phyloP scores from a whole-genome alignment of 495 filamentous ascomycete species.

The Penicillium pancosmium region DNA sequence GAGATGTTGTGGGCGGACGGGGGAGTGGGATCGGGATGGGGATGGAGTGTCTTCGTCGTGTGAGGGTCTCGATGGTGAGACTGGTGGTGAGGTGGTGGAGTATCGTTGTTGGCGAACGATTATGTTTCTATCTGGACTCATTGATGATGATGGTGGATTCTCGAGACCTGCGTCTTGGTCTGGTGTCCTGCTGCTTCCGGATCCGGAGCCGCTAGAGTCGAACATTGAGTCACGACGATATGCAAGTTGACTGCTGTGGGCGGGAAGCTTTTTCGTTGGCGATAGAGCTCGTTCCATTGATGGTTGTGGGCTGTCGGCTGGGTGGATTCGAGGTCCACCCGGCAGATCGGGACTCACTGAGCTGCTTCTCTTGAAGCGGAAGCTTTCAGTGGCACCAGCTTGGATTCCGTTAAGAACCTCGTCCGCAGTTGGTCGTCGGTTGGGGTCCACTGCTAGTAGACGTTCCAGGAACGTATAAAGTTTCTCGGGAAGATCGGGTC shows the following conservation, averaged over 20 bases:
- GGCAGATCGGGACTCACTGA: slow-evolving; percentile 52
- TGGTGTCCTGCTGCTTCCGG: slow-evolving; percentile 23
- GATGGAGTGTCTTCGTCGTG: slow-evolving; percentile 28
- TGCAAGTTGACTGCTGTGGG: slow-evolving; percentile 25
- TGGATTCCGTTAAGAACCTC: slow-evolving; percentile 85
- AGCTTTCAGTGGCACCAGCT: slow-evolving; percentile 63
- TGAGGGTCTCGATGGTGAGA: slow-evolving; percentile 26
- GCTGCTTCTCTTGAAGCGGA: slow-evolving; percentile 50
- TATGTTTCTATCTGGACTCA: slow-evolving; percentile 40
- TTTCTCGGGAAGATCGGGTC: slow-evolving; percentile 82
- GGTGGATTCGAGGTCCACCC: slow-evolving; percentile 60
- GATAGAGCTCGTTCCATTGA: slow-evolving; percentile 34
- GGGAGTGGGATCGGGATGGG: slow-evolving; percentile 2
- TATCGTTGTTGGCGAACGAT: slow-evolving; percentile 38
- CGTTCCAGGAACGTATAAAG: slow-evolving; percentile 83
- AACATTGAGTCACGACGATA: slow-evolving; percentile 39
- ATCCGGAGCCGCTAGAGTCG: slow-evolving; percentile 28
- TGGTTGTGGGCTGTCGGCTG: slow-evolving; percentile 51
- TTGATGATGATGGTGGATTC: slow-evolving; percentile 15
- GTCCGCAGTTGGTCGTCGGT: slow-evolving; percentile 77
- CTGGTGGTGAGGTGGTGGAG: slow-evolving; percentile 23
- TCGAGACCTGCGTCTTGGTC: slow-evolving; percentile 21
- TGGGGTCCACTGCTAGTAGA: slow-evolving; percentile 77
- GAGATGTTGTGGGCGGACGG: slow-evolving; percentile 52
- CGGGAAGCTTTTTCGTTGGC: slow-evolving; percentile 31